Base-by-base conservation (phyloP, 768 basidiomycete genomes). In the Inosperma sp. region DNA sequence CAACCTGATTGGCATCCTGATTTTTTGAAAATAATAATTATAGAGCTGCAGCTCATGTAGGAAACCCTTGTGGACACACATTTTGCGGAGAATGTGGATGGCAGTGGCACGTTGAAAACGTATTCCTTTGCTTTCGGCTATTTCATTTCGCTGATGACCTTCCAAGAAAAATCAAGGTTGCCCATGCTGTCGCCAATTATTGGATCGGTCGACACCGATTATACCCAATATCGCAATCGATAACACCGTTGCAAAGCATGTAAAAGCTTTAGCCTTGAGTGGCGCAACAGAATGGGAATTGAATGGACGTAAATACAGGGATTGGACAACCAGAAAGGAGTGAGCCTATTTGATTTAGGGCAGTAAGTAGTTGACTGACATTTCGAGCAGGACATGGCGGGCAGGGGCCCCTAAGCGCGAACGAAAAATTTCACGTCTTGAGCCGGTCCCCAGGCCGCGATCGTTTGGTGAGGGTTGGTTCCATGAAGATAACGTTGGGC, bases 41-140 rank as follows among this genome's bases (percentile, higher is more conserved):
- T 37, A 87, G 86, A 48, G 82, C 78, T 27, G 77, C 74, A 26
- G 72, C 84, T 3, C 81, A 88, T 60, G 54, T 81, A 22, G 74
- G 78, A 19, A 85, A 81, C 59, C 84, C 86, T 2, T 89, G 87
- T 57, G 87, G 87, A 10, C 87, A 89, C 60, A 81, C 78, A 21
- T 78, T 77, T 53, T 89, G 87, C 51, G 87, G 82, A 7, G 74
- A 78, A 34, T 89, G 87, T 59, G 79, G 78, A 9, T 73, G 76
- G 66, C 64, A 71, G 50, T 88, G 86, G 86, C 68, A 80, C 46
- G 58, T 60, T 33, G 71, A 74, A 59, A 79, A 77, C 49, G 84
- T 83, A 52, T 36, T 76, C 22, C 34, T 22, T 34, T 31, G n/a
- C 14, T 9, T 22, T 17, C 27, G 26, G 36, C 22, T 39, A 33